A percentile compares a stretch with the other conserved stretches of the same genome.
phyloP scores from a whole-genome alignment of 225 moss, liverwort and hornwort genomes.

The Climacium dendroides region DNA sequence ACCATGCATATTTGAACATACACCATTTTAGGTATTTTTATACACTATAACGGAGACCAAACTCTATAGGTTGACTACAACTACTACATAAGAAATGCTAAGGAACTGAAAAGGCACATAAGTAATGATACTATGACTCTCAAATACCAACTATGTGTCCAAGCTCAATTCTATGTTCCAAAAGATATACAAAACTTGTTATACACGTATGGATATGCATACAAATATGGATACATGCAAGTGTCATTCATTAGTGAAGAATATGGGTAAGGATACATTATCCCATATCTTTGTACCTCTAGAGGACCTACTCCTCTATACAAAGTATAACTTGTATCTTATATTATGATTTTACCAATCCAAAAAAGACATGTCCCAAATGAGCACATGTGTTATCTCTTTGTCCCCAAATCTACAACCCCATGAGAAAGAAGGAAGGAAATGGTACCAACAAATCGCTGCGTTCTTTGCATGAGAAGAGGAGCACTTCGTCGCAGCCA shows the following conservation, averaged over 20 bases:
- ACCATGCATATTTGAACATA: background rate
- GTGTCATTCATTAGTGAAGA: too few relatives aligned
- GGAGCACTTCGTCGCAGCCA: background rate
- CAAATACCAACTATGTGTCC: background rate
- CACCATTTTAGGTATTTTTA: background rate
- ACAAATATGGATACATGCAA: too few relatives aligned
- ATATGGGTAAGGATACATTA: too few relatives aligned
- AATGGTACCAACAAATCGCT: background rate
- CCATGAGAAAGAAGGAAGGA: background rate
- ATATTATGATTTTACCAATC: rapidly evolving
- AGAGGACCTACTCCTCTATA: too few relatives aligned
- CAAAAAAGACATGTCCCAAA: background rate
- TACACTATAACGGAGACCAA: background rate
- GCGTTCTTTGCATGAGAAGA: too few relatives aligned
- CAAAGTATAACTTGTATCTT: background rate
- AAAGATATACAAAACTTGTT: too few relatives aligned
- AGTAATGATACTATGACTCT: background rate
- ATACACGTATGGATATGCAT: background rate
- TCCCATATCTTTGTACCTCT: too few relatives aligned
- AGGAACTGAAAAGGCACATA: background rate
- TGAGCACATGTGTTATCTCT: background rate
- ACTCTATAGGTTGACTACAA: background rate
- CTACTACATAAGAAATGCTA: background rate
- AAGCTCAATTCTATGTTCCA: background rate
- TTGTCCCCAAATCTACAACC: background rate